Conservation (phyloP, 306 rosid species). For the Mucuna pruriens region DNA sequence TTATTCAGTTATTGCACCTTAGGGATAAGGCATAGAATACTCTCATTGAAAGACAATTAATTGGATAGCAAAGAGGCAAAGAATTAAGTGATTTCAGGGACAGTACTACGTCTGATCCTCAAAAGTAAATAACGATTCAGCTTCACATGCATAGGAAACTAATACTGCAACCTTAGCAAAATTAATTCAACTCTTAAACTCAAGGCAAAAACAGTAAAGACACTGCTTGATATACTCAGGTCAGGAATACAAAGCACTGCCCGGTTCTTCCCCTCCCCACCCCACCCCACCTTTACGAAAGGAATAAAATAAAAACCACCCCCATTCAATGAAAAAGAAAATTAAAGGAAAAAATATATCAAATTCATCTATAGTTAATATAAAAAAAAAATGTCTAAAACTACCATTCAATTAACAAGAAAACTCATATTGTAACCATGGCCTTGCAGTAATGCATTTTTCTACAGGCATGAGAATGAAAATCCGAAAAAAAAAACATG, state of each 20-base stretch:
- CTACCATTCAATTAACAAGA: not conserved
- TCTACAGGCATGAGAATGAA: conserved; percentile 6
- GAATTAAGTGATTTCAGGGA: not conserved
- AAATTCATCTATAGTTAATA: not conserved
- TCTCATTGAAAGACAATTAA: not conserved
- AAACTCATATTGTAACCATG: not conserved
- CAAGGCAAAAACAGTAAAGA: not conserved
- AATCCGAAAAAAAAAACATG: not conserved
- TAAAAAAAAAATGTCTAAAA: not conserved
- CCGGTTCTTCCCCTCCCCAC: not conserved
- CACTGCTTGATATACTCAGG: not conserved
- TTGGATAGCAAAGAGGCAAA: not conserved
- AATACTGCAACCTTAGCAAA: not conserved
- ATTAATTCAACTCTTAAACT: not conserved
- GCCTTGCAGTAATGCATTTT: not conserved
- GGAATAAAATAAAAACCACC: not conserved
- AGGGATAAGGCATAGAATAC: conserved; percentile 5
- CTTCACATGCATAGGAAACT: not conserved
- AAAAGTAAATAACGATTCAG: not conserved
- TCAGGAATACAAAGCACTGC: not conserved
- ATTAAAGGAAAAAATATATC: not conserved
- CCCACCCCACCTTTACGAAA: not conserved
- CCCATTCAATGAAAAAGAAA: not conserved
- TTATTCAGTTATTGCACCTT: conserved; percentile 11
- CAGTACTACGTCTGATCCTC: not conserved